Conservation (phyloP, 768 basidiomycete genomes). For the Serendipita vermifera region DNA sequence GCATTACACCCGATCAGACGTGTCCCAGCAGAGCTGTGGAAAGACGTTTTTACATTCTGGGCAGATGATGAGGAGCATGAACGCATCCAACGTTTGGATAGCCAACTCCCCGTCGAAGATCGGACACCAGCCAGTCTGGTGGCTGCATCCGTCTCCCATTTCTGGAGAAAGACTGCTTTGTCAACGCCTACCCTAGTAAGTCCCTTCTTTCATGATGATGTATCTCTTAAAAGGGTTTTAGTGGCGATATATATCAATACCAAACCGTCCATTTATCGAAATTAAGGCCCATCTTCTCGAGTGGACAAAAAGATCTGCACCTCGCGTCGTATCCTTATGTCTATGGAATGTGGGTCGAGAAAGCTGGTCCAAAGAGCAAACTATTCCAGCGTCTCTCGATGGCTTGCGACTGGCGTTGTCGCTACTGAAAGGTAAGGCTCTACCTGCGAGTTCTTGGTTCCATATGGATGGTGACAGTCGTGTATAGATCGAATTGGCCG, state of each 20-base stretch:
- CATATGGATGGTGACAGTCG: too few species aligned
- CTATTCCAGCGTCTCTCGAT: background rate
- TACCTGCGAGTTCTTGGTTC: too few species aligned
- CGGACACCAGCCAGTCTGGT: background rate
- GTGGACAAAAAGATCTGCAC: background rate
- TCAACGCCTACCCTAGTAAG: background rate
- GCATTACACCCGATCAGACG: constrained; percentile 5
- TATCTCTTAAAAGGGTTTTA: background rate
- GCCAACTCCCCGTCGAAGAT: background rate
- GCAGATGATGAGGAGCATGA: constrained; percentile 6
- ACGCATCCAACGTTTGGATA: background rate
- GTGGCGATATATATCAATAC: constrained; percentile 1
- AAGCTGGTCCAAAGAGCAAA: background rate
- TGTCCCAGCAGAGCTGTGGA: constrained; percentile 3
- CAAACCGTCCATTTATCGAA: background rate
- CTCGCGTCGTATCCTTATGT: background rate
- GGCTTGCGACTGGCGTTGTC: background rate
- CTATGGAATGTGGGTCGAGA: constrained; percentile 4
- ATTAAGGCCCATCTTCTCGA: constrained; percentile 2
- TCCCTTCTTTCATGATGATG: background rate
- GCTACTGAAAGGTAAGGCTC: background rate
- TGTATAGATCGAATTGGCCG: background rate
- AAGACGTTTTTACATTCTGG: constrained; percentile 1
- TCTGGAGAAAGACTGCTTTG: constrained; percentile 5
- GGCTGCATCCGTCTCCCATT: background rate